Evolutionary conservation across 2,329 filamentous ascomycete species (phyloP).

Genomic region (Talaromyces sp.): DNA sequence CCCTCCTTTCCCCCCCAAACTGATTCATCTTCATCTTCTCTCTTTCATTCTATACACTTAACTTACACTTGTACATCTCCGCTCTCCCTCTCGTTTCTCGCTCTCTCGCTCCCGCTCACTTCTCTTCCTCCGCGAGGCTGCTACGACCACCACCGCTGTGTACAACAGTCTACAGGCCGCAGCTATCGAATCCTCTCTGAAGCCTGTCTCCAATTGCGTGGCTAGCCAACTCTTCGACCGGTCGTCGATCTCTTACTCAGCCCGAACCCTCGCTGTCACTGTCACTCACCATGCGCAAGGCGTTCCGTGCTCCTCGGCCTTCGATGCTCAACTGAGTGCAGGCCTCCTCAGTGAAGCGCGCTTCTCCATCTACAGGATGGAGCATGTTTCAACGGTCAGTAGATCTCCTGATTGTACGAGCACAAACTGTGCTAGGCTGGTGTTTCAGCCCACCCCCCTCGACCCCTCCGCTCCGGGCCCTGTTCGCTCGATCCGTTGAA

Average conservation of each 20-base stretch:
- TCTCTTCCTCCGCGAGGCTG: neutral
- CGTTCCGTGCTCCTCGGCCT: constrained; percentile 13
- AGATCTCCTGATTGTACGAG: neutral
- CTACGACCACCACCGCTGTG: neutral
- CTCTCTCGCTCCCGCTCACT: neutral
- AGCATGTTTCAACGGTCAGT: constrained; percentile 29
- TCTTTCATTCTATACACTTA: too few relatives aligned
- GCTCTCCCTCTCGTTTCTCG: too few relatives aligned
- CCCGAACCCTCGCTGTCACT: neutral
- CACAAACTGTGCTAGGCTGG: neutral
- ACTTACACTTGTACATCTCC: too few relatives aligned
- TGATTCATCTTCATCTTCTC: neutral
- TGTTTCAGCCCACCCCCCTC: neutral
- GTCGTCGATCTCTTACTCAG: neutral
- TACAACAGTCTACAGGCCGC: neutral
- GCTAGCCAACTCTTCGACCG: neutral
- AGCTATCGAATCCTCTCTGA: neutral
- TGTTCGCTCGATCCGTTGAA: neutral
- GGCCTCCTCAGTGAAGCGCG: neutral
- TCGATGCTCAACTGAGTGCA: constrained; percentile 13
- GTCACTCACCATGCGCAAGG: constrained; percentile 7
- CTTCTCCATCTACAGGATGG: constrained; percentile 16
- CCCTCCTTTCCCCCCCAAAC: neutral
- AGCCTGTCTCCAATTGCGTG: neutral
- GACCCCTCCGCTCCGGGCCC: neutral